phyloP scores from a whole-genome alignment of 1,284 basidiomycete species.

The Amylostereum chailletii region DNA sequence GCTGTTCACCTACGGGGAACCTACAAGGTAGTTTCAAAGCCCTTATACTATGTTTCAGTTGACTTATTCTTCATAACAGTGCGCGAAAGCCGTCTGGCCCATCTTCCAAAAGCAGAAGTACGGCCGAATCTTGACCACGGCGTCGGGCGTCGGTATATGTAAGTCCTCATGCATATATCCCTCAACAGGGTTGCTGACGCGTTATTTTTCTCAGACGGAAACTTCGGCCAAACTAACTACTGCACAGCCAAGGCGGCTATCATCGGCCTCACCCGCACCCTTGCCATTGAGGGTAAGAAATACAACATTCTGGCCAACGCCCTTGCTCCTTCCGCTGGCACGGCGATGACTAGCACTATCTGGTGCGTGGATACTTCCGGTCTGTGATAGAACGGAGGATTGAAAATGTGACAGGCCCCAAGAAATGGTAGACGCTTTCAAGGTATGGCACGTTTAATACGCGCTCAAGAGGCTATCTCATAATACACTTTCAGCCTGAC shows the following conservation, averaged over 20 bases:
- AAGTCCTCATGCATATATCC: constrained; percentile 21
- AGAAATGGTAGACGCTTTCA: constrained; percentile 93
- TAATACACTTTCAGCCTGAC: constrained; percentile 57
- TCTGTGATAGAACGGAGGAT: constrained; percentile 1
- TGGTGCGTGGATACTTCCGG: constrained; percentile 36
- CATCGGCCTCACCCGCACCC: constrained; percentile 82
- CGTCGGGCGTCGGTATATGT: constrained; percentile 91
- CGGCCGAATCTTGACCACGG: constrained; percentile 92
- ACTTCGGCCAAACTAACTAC: constrained; percentile 92
- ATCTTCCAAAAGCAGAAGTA: constrained; percentile 96
- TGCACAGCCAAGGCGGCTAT: constrained; percentile 92
- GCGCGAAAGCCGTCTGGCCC: constrained; percentile 94
- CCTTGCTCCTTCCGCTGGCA: constrained; percentile 87
- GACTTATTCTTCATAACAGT: constrained; percentile 32
- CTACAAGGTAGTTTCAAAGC: constrained; percentile 43
- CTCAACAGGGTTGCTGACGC: constrained; percentile 3
- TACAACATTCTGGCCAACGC: constrained; percentile 87
- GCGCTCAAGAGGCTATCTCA: constrained; percentile 4
- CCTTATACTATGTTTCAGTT: not conserved
- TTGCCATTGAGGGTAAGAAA: constrained; percentile 89
- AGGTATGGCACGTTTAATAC: constrained; percentile 32
- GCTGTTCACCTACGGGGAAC: constrained; percentile 80
- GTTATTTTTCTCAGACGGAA: constrained; percentile 56
- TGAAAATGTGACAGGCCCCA: constrained; percentile 49
- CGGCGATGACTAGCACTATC: constrained; percentile 84